These are phyloP conservation scores for Fusarium tuaranense DNA, from an alignment of 2,329 filamentous ascomycete genomes.

Conservation along the genomic window DNA sequence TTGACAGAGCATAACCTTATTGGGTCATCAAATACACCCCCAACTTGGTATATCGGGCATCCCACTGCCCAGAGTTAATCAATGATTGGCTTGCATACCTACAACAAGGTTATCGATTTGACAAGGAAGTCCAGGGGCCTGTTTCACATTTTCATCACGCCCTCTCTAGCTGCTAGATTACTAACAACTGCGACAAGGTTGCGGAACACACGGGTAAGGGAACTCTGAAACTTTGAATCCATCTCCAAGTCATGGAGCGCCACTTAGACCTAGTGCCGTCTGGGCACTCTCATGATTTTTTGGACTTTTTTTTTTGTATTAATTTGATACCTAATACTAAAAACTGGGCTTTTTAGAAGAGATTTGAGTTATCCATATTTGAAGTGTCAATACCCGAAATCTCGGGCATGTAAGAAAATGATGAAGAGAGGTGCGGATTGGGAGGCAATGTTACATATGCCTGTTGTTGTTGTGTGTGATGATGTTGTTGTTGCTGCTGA, in stretches of 20 bases:
- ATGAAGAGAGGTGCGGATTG: background rate
- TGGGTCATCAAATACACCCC: background rate
- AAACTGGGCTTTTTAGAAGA: background rate
- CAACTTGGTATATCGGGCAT: background rate
- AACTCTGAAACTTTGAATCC: background rate
- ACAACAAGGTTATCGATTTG: background rate
- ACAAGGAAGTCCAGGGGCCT: background rate
- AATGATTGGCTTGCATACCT: background rate
- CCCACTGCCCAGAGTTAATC: background rate
- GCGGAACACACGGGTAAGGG: background rate
- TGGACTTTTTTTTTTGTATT: background rate
- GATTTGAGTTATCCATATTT: background rate
- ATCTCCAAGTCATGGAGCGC: background rate
- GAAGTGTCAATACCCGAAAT: background rate
- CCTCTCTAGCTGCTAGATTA: background rate
- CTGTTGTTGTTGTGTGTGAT: background rate
- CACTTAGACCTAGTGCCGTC: background rate
- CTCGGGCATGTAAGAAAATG: background rate
- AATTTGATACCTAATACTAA: background rate
- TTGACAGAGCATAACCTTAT: constrained; percentile 1
- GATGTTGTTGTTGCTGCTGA: background rate
- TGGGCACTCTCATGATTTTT: background rate
- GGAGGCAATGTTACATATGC: background rate
- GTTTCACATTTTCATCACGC: background rate
- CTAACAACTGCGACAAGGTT: background rate